A percentile compares a stretch with the other conserved stretches of the same genome.
phyloP scores from a whole-genome alignment of 805 yeast genomes.

The Priceomyces carsonii region DNA sequence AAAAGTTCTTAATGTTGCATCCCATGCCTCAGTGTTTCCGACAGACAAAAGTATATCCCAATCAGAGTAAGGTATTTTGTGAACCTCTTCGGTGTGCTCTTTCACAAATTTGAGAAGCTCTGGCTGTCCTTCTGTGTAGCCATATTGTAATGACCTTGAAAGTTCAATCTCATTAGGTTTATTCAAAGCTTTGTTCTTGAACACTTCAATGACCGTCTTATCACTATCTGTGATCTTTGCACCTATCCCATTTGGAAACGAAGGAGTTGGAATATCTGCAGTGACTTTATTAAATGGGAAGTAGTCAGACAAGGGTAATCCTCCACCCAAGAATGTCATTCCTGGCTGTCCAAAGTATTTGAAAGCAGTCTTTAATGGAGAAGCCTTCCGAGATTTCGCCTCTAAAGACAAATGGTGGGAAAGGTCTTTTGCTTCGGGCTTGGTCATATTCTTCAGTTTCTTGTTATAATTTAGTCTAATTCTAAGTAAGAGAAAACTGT shows the following conservation, averaged over 20 bases:
- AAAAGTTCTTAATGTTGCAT: slow-evolving; percentile 76
- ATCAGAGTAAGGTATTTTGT: slow-evolving; percentile 48
- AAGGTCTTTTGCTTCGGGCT: slow-evolving; percentile 62
- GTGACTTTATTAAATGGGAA: slow-evolving; percentile 85
- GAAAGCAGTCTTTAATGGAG: slow-evolving; percentile 84
- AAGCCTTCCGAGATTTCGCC: slow-evolving; percentile 71
- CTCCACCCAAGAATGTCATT: slow-evolving; percentile 91
- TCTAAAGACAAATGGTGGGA: slow-evolving; percentile 75
- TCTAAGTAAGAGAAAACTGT: too few species aligned
- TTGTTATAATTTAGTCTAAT: too few species aligned
- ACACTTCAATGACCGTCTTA: slow-evolving; percentile 43
- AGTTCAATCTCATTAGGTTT: slow-evolving; percentile 61
- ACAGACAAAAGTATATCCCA: slow-evolving; percentile 74
- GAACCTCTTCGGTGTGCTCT: slow-evolving; percentile 67
- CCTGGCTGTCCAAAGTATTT: slow-evolving; percentile 72
- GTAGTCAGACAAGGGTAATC: slow-evolving; percentile 85
- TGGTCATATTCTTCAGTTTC: slow-evolving; percentile 19
- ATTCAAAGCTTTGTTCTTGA: slow-evolving; percentile 29
- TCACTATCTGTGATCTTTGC: slow-evolving; percentile 50
- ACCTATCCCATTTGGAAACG: slow-evolving; percentile 77
- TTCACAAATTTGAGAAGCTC: slow-evolving; percentile 66
- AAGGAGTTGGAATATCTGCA: slow-evolving; percentile 75
- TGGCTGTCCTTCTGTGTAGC: slow-evolving; percentile 78
- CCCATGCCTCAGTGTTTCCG: slow-evolving; percentile 93
- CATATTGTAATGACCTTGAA: slow-evolving; percentile 89